phyloP scores from a whole-genome alignment of 192 early-diverging fungal species.

The Backusella psychrophila region DNA sequence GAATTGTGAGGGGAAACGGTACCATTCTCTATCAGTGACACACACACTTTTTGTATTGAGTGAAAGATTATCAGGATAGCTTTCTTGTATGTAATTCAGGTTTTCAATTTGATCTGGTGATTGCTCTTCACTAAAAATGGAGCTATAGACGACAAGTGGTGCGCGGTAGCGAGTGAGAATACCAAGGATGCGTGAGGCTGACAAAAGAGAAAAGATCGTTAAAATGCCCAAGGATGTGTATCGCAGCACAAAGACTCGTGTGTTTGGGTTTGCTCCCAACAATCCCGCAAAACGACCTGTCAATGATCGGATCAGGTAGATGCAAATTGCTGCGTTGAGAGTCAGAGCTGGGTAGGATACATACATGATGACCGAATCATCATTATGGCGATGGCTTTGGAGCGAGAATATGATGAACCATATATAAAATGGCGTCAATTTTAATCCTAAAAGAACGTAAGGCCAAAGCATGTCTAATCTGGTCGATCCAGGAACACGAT shows the following conservation, averaged over 20 bases:
- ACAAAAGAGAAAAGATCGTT: slow-evolving; percentile 47
- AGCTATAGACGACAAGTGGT: slow-evolving; percentile 61
- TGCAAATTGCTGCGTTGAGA: slow-evolving; percentile 67
- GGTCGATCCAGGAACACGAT: slow-evolving; percentile 34
- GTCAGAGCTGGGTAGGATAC: slow-evolving; percentile 87
- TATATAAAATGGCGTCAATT: slow-evolving; percentile 68
- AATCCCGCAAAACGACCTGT: slow-evolving; percentile 30
- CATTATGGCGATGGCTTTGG: slow-evolving; percentile 78
- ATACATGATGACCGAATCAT: slow-evolving; percentile 89
- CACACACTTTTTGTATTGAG: slow-evolving; percentile 55
- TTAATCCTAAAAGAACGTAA: slow-evolving; percentile 49
- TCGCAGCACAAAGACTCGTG: slow-evolving; percentile 8
- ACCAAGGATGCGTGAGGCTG: slow-evolving; percentile 66
- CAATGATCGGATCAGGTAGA: slow-evolving; percentile 53
- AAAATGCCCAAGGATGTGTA: slow-evolving; percentile 44
- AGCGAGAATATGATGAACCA: slow-evolving; percentile 74
- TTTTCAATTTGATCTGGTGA: slow-evolving; percentile 17
- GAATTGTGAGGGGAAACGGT: slow-evolving; percentile 89
- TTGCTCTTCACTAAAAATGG: slow-evolving; percentile 21
- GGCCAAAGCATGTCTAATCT: slow-evolving; percentile 27
- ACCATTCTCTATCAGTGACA: slow-evolving; percentile 87
- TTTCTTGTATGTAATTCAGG: slow-evolving; percentile 24
- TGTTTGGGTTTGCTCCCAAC: slow-evolving; percentile 31
- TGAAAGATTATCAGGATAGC: slow-evolving; percentile 5
- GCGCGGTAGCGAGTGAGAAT: slow-evolving; percentile 74